Conservation (phyloP, 495 filamentous ascomycete species). For the Aspergillus affinis region DNA sequence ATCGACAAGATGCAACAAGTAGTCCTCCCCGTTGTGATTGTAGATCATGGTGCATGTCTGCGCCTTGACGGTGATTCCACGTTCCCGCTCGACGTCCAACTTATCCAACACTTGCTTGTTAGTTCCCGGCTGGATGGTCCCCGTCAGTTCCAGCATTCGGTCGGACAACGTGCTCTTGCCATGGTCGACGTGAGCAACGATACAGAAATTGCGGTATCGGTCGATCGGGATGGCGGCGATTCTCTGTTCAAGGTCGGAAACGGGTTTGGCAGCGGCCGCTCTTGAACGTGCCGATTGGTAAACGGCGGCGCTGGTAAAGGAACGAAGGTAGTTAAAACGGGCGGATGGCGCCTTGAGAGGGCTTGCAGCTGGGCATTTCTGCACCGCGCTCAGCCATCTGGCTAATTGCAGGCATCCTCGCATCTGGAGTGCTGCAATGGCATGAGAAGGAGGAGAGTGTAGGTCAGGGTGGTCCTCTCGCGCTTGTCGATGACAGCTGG, state of each 20-base stretch:
- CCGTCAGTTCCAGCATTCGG: conserved; percentile 88
- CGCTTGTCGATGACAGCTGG: not conserved
- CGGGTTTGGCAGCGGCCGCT: conserved; percentile 16
- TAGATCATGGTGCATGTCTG: conserved; percentile 99
- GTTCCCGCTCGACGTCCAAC: conserved; percentile 91
- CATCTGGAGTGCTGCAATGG: conserved; percentile 47
- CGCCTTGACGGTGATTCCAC: conserved; percentile 97
- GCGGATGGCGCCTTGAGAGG: conserved; percentile 32
- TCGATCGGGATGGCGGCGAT: conserved; percentile 88
- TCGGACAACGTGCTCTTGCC: conserved; percentile 94
- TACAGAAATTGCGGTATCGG: conserved; percentile 93
- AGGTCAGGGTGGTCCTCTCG: not conserved
- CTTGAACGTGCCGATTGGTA: conserved; percentile 39
- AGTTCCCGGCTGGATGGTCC: conserved; percentile 80
- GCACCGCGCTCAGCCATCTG: conserved; percentile 51
- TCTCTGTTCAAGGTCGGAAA: conserved; percentile 68
- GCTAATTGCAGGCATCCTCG: conserved; percentile 57
- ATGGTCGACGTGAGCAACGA: conserved; percentile 98
- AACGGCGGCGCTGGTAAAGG: conserved; percentile 40
- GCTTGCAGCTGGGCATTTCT: conserved; percentile 39
- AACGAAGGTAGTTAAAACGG: conserved; percentile 29
- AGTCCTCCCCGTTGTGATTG: conserved; percentile 79
- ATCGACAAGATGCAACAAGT: conserved; percentile 92
- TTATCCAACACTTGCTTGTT: conserved; percentile 98
- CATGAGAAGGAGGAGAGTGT: conserved; percentile 29